Conservation (phyloP, 2,329 filamentous ascomycete genomes). For the Xylariaceae sp. region DNA sequence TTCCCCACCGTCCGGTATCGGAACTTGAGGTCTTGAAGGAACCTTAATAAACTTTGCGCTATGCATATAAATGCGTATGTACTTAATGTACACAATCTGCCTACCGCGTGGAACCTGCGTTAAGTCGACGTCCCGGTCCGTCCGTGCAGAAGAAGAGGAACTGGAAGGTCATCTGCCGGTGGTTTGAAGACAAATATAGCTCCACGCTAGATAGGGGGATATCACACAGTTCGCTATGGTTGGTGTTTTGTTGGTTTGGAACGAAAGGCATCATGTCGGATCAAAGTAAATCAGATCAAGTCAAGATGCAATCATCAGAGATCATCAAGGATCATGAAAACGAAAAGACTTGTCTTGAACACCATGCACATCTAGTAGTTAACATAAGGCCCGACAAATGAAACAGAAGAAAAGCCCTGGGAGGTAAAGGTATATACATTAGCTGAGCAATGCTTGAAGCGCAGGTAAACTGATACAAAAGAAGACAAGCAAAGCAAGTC, state of each 20-base stretch:
- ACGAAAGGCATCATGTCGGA: not conserved
- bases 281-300: not conserved
- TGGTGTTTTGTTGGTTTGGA: too few species aligned
- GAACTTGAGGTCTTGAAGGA: conserved; percentile 45
- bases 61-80: conserved; percentile 28
- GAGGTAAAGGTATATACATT: conserved; percentile 16
- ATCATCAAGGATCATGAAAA: not conserved
- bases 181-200: not conserved
- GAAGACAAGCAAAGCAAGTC: not conserved
- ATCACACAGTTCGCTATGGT: too few species aligned
- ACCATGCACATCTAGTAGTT: conserved; percentile 1
- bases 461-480: not conserved
- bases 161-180: not conserved
- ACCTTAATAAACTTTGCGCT: not conserved
- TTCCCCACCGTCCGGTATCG: conserved; percentile 31
- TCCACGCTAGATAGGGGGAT: not conserved
- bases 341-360: not conserved
- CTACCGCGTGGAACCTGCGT: not conserved
- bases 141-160: not conserved
- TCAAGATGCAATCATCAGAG: not conserved
- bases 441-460: not conserved
- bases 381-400: not conserved
- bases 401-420: not conserved
- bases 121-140: not conserved
- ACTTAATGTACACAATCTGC: not conserved